phyloP scores from a whole-genome alignment of 164 flowering plant genomes.

The Berberis vulgaris region DNA sequence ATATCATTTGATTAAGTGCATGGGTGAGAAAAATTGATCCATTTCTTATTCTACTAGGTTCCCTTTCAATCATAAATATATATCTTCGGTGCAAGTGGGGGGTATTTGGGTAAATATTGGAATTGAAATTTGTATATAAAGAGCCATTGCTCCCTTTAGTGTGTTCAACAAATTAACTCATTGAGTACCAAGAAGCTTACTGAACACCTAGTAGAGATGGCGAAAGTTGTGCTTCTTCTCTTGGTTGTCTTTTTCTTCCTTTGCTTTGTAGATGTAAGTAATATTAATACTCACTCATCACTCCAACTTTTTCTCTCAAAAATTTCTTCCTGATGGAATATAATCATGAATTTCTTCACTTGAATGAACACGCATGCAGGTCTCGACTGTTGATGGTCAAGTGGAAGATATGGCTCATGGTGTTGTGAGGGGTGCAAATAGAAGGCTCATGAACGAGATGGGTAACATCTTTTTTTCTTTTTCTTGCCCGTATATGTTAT shows the following conservation, averaged over 20 bases:
- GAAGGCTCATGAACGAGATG: not conserved
- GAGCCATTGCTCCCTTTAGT: too few relatives aligned
- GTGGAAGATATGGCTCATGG: not conserved
- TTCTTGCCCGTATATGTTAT: not conserved
- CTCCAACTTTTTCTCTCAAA: not conserved
- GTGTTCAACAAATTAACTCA: not conserved
- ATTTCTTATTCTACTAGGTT: too few relatives aligned
- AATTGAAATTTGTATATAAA: too few relatives aligned
- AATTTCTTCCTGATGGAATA: too few relatives aligned
- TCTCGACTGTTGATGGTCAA: not conserved
- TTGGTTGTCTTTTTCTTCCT: constrained; percentile 11
- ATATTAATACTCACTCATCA: not conserved
- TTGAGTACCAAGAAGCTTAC: not conserved
- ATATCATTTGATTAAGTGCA: too few relatives aligned
- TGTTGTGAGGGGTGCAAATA: not conserved
- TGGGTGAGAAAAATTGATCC: too few relatives aligned
- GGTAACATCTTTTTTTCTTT: not conserved
- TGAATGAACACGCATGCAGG: not conserved
- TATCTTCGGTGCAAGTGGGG: too few relatives aligned
- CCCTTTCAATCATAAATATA: too few relatives aligned
- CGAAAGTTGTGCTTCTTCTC: constrained; percentile 10
- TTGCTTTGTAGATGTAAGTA: constrained; percentile 6
- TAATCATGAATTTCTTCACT: not conserved
- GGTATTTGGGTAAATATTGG: too few relatives aligned
- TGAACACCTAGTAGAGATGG: constrained; percentile 7